Evolutionary conservation across 2,329 filamentous ascomycete species (phyloP).

Genomic region (Chaetothyriales sp.): DNA sequence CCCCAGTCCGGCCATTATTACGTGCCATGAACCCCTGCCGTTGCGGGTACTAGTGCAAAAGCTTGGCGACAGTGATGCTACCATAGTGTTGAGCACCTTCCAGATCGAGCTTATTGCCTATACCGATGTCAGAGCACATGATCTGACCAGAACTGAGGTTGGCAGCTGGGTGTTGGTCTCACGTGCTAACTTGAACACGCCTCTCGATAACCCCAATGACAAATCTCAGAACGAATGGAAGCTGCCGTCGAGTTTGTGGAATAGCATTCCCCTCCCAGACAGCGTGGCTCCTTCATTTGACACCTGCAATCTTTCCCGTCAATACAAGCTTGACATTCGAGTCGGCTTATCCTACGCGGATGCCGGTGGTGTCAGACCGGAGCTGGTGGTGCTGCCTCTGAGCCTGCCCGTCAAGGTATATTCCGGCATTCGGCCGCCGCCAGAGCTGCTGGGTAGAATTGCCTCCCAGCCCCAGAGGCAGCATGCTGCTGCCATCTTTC

Average conservation of each 20-base stretch:
- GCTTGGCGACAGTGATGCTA: constrained; percentile 52
- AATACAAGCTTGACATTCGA: constrained; percentile 71
- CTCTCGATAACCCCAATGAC: constrained; percentile 46
- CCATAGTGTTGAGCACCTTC: constrained; percentile 61
- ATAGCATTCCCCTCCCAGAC: constrained; percentile 57
- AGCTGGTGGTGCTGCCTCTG: constrained; percentile 65
- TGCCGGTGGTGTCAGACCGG: constrained; percentile 42
- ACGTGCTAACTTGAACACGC: constrained; percentile 56
- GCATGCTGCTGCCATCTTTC: constrained; percentile 10
- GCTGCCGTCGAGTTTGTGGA: constrained; percentile 58
- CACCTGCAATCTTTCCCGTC: constrained; percentile 73
- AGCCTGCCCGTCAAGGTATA: constrained; percentile 68
- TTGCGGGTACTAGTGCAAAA: constrained; percentile 69
- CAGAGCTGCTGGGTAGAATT: constrained; percentile 49
- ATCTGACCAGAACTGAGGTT: constrained; percentile 55
- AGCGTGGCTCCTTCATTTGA: constrained; percentile 76
- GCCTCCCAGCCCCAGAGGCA: constrained; percentile 19
- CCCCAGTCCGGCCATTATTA: constrained; percentile 75
- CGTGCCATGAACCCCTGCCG: constrained; percentile 75
- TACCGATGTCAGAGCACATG: constrained; percentile 67
- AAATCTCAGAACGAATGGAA: constrained; percentile 52
- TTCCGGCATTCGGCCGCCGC: constrained; percentile 74
- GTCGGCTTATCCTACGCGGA: constrained; percentile 65
- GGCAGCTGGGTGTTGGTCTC: constrained; percentile 65
- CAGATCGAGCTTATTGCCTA: constrained; percentile 71